phyloP scores from a whole-genome alignment of 1,284 basidiomycete species.

The Microbotryum silenes-acaulis region DNA sequence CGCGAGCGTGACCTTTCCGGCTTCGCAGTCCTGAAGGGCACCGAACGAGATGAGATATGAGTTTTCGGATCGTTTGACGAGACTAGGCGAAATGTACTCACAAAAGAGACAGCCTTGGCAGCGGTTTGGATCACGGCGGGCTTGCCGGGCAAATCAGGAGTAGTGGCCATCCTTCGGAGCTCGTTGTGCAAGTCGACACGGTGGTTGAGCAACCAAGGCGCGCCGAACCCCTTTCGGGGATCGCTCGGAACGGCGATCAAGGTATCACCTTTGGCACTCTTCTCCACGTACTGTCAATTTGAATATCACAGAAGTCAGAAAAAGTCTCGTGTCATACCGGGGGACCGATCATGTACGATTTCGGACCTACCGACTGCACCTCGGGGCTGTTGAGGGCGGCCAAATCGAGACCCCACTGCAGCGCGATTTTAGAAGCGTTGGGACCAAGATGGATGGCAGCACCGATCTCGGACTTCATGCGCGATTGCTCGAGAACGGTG shows the following conservation, averaged over 20 bases:
- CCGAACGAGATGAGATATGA: too few relatives aligned
- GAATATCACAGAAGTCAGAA: background rate
- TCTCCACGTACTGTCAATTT: constrained; percentile 11
- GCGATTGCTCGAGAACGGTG: constrained; percentile 32
- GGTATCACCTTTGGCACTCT: constrained; percentile 6
- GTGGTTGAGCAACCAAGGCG: constrained; percentile 37
- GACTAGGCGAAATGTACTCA: constrained; percentile 1
- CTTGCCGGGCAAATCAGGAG: constrained; percentile 14
- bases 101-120: constrained; percentile 18
- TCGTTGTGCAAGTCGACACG: constrained; percentile 38
- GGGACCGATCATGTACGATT: background rate
- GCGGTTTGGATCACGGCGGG: constrained; percentile 24
- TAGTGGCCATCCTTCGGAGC: constrained; percentile 32
- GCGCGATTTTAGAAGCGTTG: constrained; percentile 30
- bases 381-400: constrained; percentile 9
- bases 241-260: constrained; percentile 14
- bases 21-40: constrained; percentile 33
- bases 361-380: background rate
- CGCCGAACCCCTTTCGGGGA: constrained; percentile 26
- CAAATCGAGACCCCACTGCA: constrained; percentile 16
- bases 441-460: constrained; percentile 36
- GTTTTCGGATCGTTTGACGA: too few relatives aligned
- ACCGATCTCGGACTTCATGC: constrained; percentile 34
- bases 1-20: constrained; percentile 38
- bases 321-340: background rate